Evolutionary conservation across 73 alveolate genomes (phyloP), one percentile per base, ranked within the genome.

Genomic region (Effrenium voratum): DNA sequence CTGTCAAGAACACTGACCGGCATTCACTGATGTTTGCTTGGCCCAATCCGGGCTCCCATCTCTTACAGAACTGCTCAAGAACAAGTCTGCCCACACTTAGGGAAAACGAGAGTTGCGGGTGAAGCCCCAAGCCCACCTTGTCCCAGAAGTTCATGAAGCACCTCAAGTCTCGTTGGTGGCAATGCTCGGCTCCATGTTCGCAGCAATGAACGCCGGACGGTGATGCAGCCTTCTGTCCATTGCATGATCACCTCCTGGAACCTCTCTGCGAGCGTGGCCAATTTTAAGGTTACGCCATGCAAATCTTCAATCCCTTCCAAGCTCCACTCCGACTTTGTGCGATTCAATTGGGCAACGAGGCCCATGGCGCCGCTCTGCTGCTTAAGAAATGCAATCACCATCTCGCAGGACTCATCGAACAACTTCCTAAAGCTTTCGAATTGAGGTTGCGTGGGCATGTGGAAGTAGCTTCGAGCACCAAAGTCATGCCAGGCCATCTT

Each of bases 391-490:
- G 4, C 80, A 68, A 68, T 68, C 80, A 68, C 80, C 4, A 24
- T n/a, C 32, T 68, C 80, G 80, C 34, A 68, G 80, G 46, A 68
- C 80, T 5, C 5, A n/a, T 68, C 80, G 80, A 68, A 68, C 47
- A 32, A 24, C 5, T 68, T n/a, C 19, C 80, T 68, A 26, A 68
- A 68, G 80, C 43, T 68, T 68, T 68, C 46, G 80, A 68, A 30
- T n/a, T 68, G 47, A 5, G 3, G 19, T 68, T 22, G 44, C 80
- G 80, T 68, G 80, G 80, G 47, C 46, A 3, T 30, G 44, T 68
- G 80, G 46, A 68, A 68, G 80, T 68, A 68, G 80, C 80, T 68
- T 68, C 80, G 44, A 68, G 80, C 80, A 68, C 80, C 80, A 68
- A 68, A 68, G 80, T 68, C 80, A 68, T 68, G 80, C 80, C 80